These are phyloP conservation scores for Fusarium begoniae DNA, from an alignment of 2,329 filamentous ascomycete genomes.

Conservation along the genomic window DNA sequence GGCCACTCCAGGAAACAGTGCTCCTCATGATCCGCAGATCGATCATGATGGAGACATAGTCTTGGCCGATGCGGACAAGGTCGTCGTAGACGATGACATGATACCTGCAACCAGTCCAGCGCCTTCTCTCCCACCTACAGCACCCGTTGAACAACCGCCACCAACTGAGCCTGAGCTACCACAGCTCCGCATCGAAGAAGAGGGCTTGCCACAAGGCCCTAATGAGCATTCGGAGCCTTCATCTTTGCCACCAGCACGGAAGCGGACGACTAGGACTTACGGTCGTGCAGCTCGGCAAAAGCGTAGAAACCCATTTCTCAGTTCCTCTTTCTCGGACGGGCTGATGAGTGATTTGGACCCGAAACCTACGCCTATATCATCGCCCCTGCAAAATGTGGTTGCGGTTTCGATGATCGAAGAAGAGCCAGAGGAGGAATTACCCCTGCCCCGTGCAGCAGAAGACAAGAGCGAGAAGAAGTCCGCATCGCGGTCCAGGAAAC, in stretches of 20 bases:
- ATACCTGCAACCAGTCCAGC: constrained; percentile 53
- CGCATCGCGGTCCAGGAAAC: constrained; percentile 15
- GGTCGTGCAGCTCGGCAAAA: constrained; percentile 28
- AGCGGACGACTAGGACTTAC: constrained; percentile 37
- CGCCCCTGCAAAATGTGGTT: constrained; percentile 11
- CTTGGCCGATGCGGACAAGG: constrained; percentile 24
- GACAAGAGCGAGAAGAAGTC: not conserved
- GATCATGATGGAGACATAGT: constrained; percentile 18
- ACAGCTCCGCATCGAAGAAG: constrained; percentile 40
- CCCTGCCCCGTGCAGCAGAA: not conserved
- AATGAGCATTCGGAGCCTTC: constrained; percentile 40
- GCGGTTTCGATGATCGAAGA: constrained; percentile 23
- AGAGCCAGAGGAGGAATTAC: not conserved
- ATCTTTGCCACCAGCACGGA: constrained; percentile 41
- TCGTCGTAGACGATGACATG: constrained; percentile 46
- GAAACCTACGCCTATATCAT: constrained; percentile 18
- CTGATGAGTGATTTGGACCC: constrained; percentile 13
- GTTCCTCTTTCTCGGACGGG: constrained; percentile 45
- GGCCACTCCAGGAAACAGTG: constrained; percentile 44
- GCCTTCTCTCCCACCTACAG: constrained; percentile 42
- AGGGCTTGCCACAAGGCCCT: constrained; percentile 1
- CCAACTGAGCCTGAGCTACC: constrained; percentile 50
- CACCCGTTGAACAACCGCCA: constrained; percentile 24
- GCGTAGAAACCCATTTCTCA: constrained; percentile 41
- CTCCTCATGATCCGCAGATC: constrained; percentile 2